Evolutionary conservation across 2,329 filamentous ascomycete genomes (phyloP).

Genomic region (Chrysoporthe deuterocubensis): DNA sequence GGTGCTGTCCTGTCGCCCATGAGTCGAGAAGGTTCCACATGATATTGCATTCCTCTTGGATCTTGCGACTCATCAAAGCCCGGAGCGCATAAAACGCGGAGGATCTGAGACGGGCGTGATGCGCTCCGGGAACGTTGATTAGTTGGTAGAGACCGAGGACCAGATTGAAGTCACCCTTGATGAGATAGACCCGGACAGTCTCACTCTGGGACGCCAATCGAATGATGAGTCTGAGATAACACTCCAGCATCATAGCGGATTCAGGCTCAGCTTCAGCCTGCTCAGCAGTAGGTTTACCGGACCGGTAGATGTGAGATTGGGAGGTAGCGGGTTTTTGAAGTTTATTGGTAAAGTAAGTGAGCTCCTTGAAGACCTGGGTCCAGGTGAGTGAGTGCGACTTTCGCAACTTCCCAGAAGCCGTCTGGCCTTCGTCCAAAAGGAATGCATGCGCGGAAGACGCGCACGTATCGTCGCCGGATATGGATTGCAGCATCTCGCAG

Average conservation of each 20-base stretch:
- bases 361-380: conserved; percentile 88
- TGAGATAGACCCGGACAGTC: conserved; percentile 72
- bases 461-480: conserved; percentile 81
- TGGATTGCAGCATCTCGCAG: conserved; percentile 91
- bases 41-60: conserved; percentile 64
- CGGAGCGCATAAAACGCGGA: conserved; percentile 81
- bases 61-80: conserved; percentile 77
- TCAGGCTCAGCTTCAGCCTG: conserved; percentile 85
- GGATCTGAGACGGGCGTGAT: conserved; percentile 70
- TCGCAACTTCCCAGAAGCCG: conserved; percentile 76
- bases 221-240: conserved; percentile 85
- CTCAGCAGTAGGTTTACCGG: conserved; percentile 64
- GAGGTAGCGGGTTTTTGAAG: conserved; percentile 64
- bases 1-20: conserved; percentile 70
- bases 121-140: conserved; percentile 66
- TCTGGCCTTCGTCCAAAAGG: conserved; percentile 80
- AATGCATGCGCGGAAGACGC: conserved; percentile 88
- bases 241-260: conserved; percentile 94
- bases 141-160: conserved; percentile 77
- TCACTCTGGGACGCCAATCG: conserved; percentile 79
- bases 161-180: conserved; percentile 66
- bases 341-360: conserved; percentile 81
- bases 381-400: conserved; percentile 87
- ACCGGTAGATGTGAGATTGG: conserved; percentile 58
- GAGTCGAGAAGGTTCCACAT: conserved; percentile 83